Evolutionary conservation across 164 flowering plant genomes (phyloP).

Genomic region (Protea cynaroides): DNA sequence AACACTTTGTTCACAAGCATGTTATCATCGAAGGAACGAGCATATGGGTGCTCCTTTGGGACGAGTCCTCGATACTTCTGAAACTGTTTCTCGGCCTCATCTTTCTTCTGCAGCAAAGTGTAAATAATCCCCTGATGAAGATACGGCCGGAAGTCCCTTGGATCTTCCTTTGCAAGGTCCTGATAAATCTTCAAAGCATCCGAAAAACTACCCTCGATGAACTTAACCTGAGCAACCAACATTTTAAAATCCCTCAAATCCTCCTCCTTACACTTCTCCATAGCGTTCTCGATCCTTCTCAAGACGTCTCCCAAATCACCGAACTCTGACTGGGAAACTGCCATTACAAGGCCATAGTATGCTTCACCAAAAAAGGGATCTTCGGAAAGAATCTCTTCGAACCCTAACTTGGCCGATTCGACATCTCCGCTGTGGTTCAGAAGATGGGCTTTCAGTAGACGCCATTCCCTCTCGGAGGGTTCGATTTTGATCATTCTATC

Average conservation of each 20-base stretch:
- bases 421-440: slow-evolving; percentile 42
- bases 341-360: slow-evolving; percentile 72
- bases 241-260: slow-evolving; percentile 74
- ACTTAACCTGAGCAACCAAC: slow-evolving; percentile 65
- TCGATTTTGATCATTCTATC: slow-evolving; percentile 56
- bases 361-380: slow-evolving; percentile 78
- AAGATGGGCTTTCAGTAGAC: slow-evolving; percentile 51
- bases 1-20: slow-evolving; percentile 59
- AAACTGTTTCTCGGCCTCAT: slow-evolving; percentile 76
- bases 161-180: slow-evolving; percentile 79
- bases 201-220: slow-evolving; percentile 47
- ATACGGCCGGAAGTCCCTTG: slow-evolving; percentile 88
- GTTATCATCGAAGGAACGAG: slow-evolving; percentile 56
- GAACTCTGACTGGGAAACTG: slow-evolving; percentile 29
- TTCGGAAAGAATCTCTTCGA: slow-evolving; percentile 50
- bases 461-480: slow-evolving; percentile 65
- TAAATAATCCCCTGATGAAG: slow-evolving; percentile 85
- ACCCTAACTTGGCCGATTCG: slow-evolving; percentile 42
- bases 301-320: slow-evolving; percentile 33
- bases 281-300: slow-evolving; percentile 47
- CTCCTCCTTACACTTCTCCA: slow-evolving; percentile 51
- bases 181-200: slow-evolving; percentile 79
- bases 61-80: slow-evolving; percentile 67
- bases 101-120: slow-evolving; percentile 56
- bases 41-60: slow-evolving; percentile 80